Evolutionary conservation across 176 grass and related monocot species (phyloP).

Genomic region (Thinopyrum elongatum): DNA sequence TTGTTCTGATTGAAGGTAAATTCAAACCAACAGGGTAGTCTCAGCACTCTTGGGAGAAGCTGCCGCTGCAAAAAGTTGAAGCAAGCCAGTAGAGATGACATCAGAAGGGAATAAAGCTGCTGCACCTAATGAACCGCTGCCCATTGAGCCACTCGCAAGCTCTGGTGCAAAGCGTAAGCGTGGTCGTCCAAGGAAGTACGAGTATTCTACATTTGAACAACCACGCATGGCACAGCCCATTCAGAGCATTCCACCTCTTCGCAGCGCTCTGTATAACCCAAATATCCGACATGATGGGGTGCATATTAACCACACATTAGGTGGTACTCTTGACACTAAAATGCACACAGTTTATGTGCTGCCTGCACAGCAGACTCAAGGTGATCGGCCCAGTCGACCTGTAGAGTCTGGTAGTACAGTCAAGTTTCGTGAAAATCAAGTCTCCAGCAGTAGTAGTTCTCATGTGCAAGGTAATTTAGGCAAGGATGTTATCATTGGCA

Average conservation of each 20-base stretch:
- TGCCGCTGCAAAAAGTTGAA: neutral
- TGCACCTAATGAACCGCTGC: conserved; percentile 12
- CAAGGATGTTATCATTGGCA: conserved; percentile 43
- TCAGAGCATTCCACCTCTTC: conserved; percentile 38
- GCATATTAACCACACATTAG: conserved; percentile 11
- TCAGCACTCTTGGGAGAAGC: conserved; percentile 1
- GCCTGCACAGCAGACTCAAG: conserved; percentile 20
- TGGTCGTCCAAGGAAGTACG: conserved; percentile 47
- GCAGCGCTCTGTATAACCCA: conserved; percentile 19
- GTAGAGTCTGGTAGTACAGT: conserved; percentile 4
- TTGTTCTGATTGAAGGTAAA: neutral
- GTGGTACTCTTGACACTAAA: conserved; percentile 7
- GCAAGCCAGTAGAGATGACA: conserved; percentile 26
- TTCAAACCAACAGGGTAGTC: neutral
- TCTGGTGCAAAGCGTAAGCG: conserved; percentile 48
- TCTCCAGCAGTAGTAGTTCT: neutral
- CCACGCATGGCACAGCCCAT: conserved; percentile 41
- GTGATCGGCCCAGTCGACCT: conserved; percentile 6
- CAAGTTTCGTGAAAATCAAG: conserved; percentile 16
- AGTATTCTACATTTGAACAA: conserved; percentile 19
- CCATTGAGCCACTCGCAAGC: conserved; percentile 13
- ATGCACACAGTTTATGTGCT: neutral
- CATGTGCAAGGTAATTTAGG: conserved; percentile 11
- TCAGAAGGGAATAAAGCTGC: conserved; percentile 36
- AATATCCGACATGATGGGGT: conserved; percentile 24